Evolutionary conservation across 2,329 filamentous ascomycete species (phyloP).

Genomic region (Aspergillus caelatus): DNA sequence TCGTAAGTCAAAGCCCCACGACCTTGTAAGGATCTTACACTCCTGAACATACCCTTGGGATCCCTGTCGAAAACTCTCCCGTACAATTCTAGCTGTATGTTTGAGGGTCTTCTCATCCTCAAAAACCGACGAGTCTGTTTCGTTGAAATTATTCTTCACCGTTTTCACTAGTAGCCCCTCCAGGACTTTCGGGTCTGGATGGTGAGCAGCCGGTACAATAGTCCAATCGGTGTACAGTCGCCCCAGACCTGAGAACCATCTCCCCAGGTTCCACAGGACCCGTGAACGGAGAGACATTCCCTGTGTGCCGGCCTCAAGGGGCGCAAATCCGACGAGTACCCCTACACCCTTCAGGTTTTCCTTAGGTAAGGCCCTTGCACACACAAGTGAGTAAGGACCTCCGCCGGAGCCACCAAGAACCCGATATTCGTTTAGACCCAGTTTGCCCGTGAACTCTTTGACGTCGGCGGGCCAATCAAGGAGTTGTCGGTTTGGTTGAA

Average conservation of each 20-base stretch:
- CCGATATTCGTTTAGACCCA: conserved; percentile 45
- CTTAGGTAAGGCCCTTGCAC: conserved; percentile 42
- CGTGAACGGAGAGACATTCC: background rate
- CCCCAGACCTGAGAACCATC: background rate
- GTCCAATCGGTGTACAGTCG: background rate
- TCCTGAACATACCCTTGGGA: background rate
- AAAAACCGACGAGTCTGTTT: background rate
- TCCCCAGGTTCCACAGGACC: background rate
- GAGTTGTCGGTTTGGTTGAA: conserved; percentile 40
- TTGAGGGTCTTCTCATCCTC: background rate
- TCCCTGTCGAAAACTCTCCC: conserved; percentile 2
- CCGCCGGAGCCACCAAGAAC: conserved; percentile 52
- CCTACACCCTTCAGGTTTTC: conserved; percentile 1
- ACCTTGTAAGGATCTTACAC: background rate
- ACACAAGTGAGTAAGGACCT: conserved; percentile 52
- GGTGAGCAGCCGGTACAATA: background rate
- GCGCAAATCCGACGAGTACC: background rate
- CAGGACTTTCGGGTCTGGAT: background rate
- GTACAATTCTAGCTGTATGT: background rate
- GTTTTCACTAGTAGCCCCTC: background rate
- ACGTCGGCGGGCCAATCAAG: conserved; percentile 50
- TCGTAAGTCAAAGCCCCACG: background rate
- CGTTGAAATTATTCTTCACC: background rate
- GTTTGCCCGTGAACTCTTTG: conserved; percentile 41
- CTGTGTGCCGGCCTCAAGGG: background rate